These are phyloP conservation scores for Beauveria bassiana DNA, from an alignment of 2,329 filamentous ascomycete species.

Conservation along the genomic window DNA sequence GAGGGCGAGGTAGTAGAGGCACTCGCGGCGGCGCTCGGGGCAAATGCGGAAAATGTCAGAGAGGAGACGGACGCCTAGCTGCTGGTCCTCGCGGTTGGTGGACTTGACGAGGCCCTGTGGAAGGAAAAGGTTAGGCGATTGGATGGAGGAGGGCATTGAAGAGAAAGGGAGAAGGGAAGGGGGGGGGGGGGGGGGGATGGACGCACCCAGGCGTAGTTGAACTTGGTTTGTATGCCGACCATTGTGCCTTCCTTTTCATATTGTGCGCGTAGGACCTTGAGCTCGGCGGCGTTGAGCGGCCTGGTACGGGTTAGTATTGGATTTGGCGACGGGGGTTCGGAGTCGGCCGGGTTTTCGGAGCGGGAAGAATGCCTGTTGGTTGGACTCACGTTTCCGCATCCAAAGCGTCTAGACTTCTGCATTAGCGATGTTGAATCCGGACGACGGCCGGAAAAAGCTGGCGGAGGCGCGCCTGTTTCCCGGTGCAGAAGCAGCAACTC, in stretches of 20 bases:
- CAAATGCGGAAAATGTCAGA: constrained; percentile 94
- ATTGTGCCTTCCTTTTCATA: constrained; percentile 98
- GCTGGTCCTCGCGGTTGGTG: constrained; percentile 72
- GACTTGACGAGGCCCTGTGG: constrained; percentile 89
- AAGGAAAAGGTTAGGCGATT: background rate
- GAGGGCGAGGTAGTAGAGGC: constrained; percentile 93
- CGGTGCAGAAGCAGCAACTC: constrained; percentile 18
- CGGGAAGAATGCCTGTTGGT: background rate
- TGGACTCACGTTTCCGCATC: constrained; percentile 81
- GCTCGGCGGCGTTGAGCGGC: constrained; percentile 82
- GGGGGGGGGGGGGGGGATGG: background rate
- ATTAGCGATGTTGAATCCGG: background rate
- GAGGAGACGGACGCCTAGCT: constrained; percentile 86
- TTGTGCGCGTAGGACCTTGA: constrained; percentile 85
- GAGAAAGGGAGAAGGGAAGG: constrained; percentile 1
- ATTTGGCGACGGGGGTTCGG: constrained; percentile 1
- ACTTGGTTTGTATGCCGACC: constrained; percentile 95
- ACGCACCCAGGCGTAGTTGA: constrained; percentile 97
- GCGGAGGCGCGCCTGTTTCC: background rate
- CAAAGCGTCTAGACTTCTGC: constrained; percentile 70
- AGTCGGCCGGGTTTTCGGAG: background rate
- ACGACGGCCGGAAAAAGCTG: background rate
- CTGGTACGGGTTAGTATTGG: constrained; percentile 34
- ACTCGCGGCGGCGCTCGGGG: constrained; percentile 90
- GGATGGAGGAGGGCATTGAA: background rate